Conservation (phyloP, 2,329 filamentous ascomycete species). For the Sporothrix brasiliensis region DNA sequence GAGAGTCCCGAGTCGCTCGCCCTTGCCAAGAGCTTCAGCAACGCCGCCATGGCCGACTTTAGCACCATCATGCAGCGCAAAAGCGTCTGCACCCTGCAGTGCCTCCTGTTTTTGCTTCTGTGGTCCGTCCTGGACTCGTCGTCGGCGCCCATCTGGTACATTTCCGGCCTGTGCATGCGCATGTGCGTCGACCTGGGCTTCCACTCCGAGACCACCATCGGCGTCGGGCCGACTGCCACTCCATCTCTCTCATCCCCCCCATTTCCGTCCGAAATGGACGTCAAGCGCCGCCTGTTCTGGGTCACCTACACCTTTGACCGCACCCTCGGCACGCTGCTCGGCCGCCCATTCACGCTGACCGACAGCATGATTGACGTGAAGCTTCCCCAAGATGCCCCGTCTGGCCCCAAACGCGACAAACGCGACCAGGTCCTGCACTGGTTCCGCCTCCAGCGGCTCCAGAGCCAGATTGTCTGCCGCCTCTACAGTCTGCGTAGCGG, state of each 20-base stretch:
- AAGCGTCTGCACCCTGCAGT: slow-evolving; percentile 36
- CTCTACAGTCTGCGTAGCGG: slow-evolving; percentile 24
- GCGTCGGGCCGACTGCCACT: background rate
- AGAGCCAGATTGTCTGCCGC: slow-evolving; percentile 36
- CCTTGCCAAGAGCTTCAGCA: slow-evolving; percentile 35
- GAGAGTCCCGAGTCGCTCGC: slow-evolving; percentile 36
- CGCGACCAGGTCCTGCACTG: slow-evolving; percentile 36
- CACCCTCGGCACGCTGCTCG: slow-evolving; percentile 37
- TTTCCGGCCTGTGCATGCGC: slow-evolving; percentile 38
- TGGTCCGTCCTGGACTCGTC: slow-evolving; percentile 36
- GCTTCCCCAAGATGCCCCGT: slow-evolving; percentile 30
- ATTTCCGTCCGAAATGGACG: slow-evolving; percentile 22
- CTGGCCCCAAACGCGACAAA: slow-evolving; percentile 27
- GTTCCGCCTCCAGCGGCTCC: slow-evolving; percentile 37
- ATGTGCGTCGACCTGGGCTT: slow-evolving; percentile 39
- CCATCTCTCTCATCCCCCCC: no score
- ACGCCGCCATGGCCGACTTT: slow-evolving; percentile 36
- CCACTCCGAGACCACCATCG: slow-evolving; percentile 36
- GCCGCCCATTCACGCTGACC: slow-evolving; percentile 37
- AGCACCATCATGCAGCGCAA: slow-evolving; percentile 36
- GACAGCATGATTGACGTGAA: slow-evolving; percentile 38
- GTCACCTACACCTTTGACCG: slow-evolving; percentile 39
- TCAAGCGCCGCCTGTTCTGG: slow-evolving; percentile 39
- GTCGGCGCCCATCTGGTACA: slow-evolving; percentile 38
- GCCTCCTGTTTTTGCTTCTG: slow-evolving; percentile 36